Percentiles rank a stretch among this genome's conserved stretches.
Conservation (phyloP, 2,329 filamentous ascomycete genomes). For the Botryotinia convoluta region DNA sequence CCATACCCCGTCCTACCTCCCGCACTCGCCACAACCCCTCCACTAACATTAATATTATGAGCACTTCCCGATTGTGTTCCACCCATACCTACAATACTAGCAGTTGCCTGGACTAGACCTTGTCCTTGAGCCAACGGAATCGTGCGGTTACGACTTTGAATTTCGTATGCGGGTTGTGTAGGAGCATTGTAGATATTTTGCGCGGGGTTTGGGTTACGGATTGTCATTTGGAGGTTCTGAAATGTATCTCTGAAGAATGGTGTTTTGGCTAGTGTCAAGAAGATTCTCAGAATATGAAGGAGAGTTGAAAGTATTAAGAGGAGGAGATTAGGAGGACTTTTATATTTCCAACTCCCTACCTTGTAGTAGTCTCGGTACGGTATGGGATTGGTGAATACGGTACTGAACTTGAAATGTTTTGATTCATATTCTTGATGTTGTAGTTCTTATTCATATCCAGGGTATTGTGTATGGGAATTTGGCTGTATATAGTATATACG, state of each 20-base stretch:
- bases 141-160: neutral
- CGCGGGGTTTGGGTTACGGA: neutral
- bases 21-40: neutral
- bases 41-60: neutral
- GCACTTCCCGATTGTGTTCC: neutral
- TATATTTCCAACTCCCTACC: neutral
- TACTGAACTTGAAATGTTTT: neutral
- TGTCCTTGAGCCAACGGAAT: neutral
- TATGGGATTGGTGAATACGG: neutral
- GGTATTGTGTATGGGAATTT: neutral
- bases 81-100: neutral
- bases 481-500: too few relatives aligned
- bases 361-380: neutral
- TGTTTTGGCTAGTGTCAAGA: neutral
- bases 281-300: neutral
- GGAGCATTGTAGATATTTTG: neutral
- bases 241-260: neutral
- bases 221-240: neutral
- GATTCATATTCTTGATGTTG: neutral
- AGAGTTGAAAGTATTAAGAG: neutral
- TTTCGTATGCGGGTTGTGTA: neutral
- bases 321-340: neutral
- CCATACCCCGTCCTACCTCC: neutral
- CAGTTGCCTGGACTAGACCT: accelerated
- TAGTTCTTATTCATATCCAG: neutral